Conservation (phyloP, 805 yeast genomes). For the Pachysolen tannophilus region DNA sequence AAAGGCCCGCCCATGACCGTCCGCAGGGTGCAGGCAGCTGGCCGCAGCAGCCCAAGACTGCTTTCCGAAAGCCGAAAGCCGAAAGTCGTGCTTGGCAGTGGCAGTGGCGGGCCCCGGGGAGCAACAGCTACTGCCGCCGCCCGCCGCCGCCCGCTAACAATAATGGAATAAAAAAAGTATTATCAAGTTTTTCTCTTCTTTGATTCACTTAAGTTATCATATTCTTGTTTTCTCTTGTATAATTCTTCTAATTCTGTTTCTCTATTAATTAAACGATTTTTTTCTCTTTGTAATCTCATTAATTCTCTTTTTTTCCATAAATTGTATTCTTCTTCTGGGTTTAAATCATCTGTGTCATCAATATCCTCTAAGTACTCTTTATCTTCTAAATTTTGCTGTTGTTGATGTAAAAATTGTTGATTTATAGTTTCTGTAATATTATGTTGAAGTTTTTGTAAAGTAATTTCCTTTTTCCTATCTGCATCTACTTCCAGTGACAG, state of each 20-base stretch:
- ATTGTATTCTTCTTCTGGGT: conserved; percentile 36
- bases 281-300: conserved; percentile 22
- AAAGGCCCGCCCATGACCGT: no score
- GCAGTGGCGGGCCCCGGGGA: no score
- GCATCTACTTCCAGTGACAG: neutral
- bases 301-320: conserved; percentile 27
- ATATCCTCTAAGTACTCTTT: conserved; percentile 22
- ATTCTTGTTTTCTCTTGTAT: conserved; percentile 1
- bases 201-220: no score
- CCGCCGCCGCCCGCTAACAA: no score
- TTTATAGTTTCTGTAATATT: conserved; percentile 14
- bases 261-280: conserved; percentile 13
- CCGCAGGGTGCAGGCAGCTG: no score
- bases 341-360: conserved; percentile 56
- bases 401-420: conserved; percentile 15
- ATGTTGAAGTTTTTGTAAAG: conserved; percentile 19
- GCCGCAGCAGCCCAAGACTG: no score
- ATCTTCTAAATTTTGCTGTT: conserved; percentile 12
- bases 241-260: conserved; percentile 20
- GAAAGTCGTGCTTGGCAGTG: no score
- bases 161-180: no score
- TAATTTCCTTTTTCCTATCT: conserved; percentile 10
- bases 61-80: no score
- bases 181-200: no score
- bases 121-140: no score